Evolutionary conservation across 345 rosid genomes (phyloP).

Genomic region (Dovyalis caffra): DNA sequence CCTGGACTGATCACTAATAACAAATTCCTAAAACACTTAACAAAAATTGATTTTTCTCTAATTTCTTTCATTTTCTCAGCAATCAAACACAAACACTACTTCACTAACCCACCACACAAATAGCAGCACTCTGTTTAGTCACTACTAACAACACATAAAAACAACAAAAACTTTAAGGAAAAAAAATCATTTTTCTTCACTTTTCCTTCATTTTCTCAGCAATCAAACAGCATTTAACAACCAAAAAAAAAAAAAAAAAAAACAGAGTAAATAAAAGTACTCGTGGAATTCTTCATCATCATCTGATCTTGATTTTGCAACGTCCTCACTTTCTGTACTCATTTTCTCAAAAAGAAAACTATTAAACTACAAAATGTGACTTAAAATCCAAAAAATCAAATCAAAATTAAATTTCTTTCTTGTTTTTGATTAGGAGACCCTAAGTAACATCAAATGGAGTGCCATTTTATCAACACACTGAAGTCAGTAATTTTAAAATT

Average conservation of each 20-base stretch:
- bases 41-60: background rate
- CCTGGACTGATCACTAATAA: no score
- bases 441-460: no score
- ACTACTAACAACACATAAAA: no score
- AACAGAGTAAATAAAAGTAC: constrained; percentile 6
- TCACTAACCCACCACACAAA: no score
- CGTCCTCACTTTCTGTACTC: constrained; percentile 20
- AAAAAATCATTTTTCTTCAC: no score
- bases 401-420: no score
- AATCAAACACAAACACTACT: no score
- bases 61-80: constrained; percentile 9
- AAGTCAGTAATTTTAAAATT: no score
- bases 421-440: no score
- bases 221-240: background rate
- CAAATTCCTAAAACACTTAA: background rate
- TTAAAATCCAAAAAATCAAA: background rate
- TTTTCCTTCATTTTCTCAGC: background rate
- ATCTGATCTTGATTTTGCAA: constrained; percentile 15
- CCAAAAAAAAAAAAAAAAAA: background rate
- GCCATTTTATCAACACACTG: no score
- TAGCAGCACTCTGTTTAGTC: no score
- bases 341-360: constrained; percentile 8
- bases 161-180: no score
- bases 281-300: constrained; percentile 7
- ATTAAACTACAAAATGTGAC: background rate